A percentile compares a stretch with the other conserved stretches of the same genome.
Evolutionary conservation across 129 eudicot genomes (phyloP).

Genomic region (Sambucus nigra): DNA sequence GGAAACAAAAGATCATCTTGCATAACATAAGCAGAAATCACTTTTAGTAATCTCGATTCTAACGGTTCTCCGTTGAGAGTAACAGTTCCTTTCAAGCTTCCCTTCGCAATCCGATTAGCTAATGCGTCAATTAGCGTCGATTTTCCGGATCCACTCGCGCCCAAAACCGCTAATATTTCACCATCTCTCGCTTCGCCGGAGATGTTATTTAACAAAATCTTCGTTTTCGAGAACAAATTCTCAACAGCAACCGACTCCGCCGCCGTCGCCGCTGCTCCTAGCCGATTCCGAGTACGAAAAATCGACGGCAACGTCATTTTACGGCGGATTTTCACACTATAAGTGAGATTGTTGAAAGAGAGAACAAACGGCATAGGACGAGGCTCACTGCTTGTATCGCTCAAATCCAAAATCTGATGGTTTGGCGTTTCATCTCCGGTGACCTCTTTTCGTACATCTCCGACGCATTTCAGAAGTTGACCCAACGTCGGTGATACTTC

Average conservation of each 20-base stretch:
- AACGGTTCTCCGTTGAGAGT: constrained; percentile 75
- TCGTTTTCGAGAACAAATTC: constrained; percentile 23
- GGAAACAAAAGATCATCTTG: constrained; percentile 86
- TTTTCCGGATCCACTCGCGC: constrained; percentile 92
- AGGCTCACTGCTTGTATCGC: constrained; percentile 7
- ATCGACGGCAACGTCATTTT: constrained; percentile 27
- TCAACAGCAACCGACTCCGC: constrained; percentile 17
- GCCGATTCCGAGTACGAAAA: constrained; percentile 4
- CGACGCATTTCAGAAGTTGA: constrained; percentile 31
- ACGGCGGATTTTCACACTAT: constrained; percentile 23
- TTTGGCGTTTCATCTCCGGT: constrained; percentile 16
- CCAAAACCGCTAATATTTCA: constrained; percentile 77
- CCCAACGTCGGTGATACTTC: constrained; percentile 29
- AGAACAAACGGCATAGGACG: constrained; percentile 28
- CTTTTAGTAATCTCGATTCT: constrained; percentile 65
- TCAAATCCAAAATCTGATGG: constrained; percentile 34
- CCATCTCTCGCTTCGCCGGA: constrained; percentile 91
- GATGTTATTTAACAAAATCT: constrained; percentile 58
- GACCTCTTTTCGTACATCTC: constrained; percentile 20
- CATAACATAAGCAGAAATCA: constrained; percentile 91
- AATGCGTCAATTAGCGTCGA: constrained; percentile 85
- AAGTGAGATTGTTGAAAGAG: constrained; percentile 25
- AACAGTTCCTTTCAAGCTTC: constrained; percentile 63
- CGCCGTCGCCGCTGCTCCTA: constrained; percentile 3
- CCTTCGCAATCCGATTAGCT: constrained; percentile 81